Percentiles rank a stretch among this genome's conserved stretches.
phyloP scores from a whole-genome alignment of 495 filamentous ascomycete species.

The Aspergillus heteromorphus region DNA sequence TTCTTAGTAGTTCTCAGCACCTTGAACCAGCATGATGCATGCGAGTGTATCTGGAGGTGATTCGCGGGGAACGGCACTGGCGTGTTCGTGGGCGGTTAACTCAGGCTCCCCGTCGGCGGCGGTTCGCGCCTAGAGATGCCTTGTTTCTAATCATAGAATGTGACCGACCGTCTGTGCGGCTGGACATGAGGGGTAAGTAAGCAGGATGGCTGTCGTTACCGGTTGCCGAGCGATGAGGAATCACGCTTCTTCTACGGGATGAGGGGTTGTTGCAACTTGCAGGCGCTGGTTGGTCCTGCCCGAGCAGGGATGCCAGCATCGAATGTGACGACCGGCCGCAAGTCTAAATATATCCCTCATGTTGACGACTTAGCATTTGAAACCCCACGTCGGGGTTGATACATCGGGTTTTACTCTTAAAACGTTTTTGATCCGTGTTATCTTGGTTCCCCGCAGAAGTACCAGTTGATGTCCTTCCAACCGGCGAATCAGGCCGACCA shows the following conservation, averaged over 20 bases:
- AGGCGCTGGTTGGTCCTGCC: background rate
- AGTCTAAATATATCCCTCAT: background rate
- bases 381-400: too few relatives aligned
- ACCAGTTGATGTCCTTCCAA: too few relatives aligned
- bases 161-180: background rate
- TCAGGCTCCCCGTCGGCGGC: background rate
- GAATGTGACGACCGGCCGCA: background rate
- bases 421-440: too few relatives aligned
- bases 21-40: background rate
- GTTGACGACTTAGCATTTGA: background rate
- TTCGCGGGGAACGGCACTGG: background rate
- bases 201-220: background rate
- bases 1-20: background rate
- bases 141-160: constrained; percentile 3
- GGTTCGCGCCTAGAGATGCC: background rate
- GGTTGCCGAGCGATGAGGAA: background rate
- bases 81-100: background rate
- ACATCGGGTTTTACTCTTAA: too few relatives aligned
- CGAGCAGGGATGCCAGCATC: background rate
- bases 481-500: too few relatives aligned
- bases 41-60: background rate
- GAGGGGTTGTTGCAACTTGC: background rate
- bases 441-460: too few relatives aligned
- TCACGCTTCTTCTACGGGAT: background rate
- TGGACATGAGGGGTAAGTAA: background rate